Percentiles rank a stretch among this genome's conserved stretches.
phyloP scores from a whole-genome alignment of 1,139 yeast genomes.

The Oligophagozyma castellii region DNA sequence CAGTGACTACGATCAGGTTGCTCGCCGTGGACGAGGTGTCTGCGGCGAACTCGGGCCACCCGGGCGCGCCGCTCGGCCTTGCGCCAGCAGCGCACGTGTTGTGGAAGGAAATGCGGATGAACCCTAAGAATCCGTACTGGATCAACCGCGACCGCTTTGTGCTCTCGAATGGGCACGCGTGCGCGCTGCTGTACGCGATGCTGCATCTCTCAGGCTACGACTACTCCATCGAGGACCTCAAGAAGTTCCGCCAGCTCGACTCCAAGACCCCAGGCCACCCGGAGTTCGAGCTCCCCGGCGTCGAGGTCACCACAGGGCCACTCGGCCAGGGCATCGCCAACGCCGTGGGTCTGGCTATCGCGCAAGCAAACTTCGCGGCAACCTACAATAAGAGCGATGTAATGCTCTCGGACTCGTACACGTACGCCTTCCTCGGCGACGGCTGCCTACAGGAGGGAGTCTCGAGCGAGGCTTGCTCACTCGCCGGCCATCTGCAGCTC shows the following conservation, averaged over 20 bases:
- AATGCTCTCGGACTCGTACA: conserved; percentile 58
- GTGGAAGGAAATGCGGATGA: conserved; percentile 72
- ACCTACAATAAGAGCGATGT: conserved; percentile 82
- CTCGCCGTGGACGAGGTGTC: conserved; percentile 82
- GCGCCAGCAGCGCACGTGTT: conserved; percentile 77
- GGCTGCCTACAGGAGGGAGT: conserved; percentile 99
- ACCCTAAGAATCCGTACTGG: conserved; percentile 89
- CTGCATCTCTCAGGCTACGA: conserved; percentile 80
- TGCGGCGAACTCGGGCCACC: conserved; percentile 95
- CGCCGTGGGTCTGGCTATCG: conserved; percentile 96
- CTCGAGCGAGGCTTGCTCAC: conserved; percentile 82
- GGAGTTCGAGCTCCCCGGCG: conserved; percentile 70
- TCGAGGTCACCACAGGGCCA: conserved; percentile 98
- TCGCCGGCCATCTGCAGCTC: conserved; percentile 93
- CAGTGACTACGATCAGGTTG: conserved; percentile 82
- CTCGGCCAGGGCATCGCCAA: conserved; percentile 96
- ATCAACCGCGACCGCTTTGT: conserved; percentile 92
- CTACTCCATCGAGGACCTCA: conserved; percentile 72
- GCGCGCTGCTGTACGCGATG: conserved; percentile 78
- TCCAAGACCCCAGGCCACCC: conserved; percentile 98
- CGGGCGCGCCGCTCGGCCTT: conserved; percentile 98
- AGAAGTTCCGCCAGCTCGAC: conserved; percentile 77
- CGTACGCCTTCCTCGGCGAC: conserved; percentile 83
- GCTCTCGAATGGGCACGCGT: conserved; percentile 93
- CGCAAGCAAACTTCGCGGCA: conserved; percentile 86